Evolutionary conservation across 352 stramenopile genomes (phyloP).

Genomic region (Phytophthora podocarpi): DNA sequence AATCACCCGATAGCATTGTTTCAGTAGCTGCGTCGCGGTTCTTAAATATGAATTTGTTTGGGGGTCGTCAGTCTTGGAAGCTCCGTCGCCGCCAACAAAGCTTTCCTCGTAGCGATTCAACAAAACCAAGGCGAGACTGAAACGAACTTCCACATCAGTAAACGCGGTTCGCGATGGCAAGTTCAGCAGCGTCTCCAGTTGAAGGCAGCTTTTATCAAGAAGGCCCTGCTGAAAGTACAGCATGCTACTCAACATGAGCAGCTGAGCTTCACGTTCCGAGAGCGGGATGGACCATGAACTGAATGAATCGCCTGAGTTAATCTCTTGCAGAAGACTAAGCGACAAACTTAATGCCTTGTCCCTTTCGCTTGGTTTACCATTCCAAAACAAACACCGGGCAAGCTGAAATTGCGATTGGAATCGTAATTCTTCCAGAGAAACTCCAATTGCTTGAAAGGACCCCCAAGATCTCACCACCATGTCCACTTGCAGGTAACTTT

Average conservation of each 20-base stretch:
- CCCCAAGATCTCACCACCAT: slow-evolving; percentile 15
- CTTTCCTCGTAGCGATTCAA: slow-evolving; percentile 20
- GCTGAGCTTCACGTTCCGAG: slow-evolving; percentile 15
- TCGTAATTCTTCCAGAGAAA: slow-evolving; percentile 21
- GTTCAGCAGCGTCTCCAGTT: slow-evolving; percentile 31
- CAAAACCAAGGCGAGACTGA: slow-evolving; percentile 36
- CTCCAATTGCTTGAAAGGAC: slow-evolving; percentile 13
- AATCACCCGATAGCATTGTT: slow-evolving; percentile 51
- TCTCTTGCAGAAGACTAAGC: slow-evolving; percentile 22
- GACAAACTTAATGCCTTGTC: slow-evolving; percentile 22
- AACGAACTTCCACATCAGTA: slow-evolving; percentile 45
- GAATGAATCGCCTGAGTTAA: not conserved
- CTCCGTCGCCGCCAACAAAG: not conserved
- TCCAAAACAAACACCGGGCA: slow-evolving; percentile 47
- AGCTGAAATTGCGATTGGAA: slow-evolving; percentile 42
- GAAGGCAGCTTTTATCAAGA: slow-evolving; percentile 13
- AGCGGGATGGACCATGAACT: not conserved
- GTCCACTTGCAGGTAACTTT: slow-evolving; percentile 41
- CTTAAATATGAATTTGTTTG: slow-evolving; percentile 18
- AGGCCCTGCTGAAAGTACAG: slow-evolving; percentile 40
- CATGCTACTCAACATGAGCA: slow-evolving; percentile 54
- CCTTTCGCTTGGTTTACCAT: slow-evolving; percentile 29
- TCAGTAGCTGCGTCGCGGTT: slow-evolving; percentile 31
- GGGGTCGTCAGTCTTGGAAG: not conserved
- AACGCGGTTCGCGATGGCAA: slow-evolving; percentile 12